Evolutionary conservation across 1,284 basidiomycete species (phyloP), one percentile per base, ranked within the genome.

Genomic region (Leccinum variabile): DNA sequence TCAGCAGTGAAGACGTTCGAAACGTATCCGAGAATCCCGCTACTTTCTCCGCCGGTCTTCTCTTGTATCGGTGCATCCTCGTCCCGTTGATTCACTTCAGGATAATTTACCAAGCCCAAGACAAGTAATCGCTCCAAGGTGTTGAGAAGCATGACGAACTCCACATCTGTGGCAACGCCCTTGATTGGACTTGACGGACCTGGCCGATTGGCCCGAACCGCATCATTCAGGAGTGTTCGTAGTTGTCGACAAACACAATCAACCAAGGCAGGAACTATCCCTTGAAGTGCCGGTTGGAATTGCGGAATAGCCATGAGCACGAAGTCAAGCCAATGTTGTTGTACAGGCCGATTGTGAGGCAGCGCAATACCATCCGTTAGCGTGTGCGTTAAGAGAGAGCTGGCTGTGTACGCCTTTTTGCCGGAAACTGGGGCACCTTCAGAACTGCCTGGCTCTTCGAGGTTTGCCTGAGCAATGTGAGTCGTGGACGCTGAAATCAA

Each of bases 281-380:
- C 77, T 50, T 87, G 84, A 6, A 93, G 78, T 25, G 84, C 79
- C 52, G 87, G 86, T 63, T 92, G 90, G 70, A 94, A 92, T 67
- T 92, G 89, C 0, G 93, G 89, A 8, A 96, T 80, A 0, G 93
- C 92, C 89, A 94, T 94, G 59, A 98, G 83, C 61, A 98, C 83
- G 73, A 99, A 98, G 75, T 98, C 97, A 25, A 98, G 83, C 97
- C 97, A 99, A 72, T 97, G 93, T 71, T 97, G 94, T 13, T 97
- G 77, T 25, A 96, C 83, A 1, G 92, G 83, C 22, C 89, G 86
- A 75, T 96, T 97, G 25, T 82, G 78, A 5, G 82, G 78, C 5
- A 80, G 75, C 5, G 88, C 80, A 52, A 98, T 87, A 1, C 93
- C 97, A 70, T 95, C 91, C 16, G 91, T 81, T 22, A 98, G 79